Evolutionary conservation across 495 filamentous ascomycete genomes (phyloP), one percentile per base, ranked within the genome.

Genomic region (Talaromyces trachyspermus): DNA sequence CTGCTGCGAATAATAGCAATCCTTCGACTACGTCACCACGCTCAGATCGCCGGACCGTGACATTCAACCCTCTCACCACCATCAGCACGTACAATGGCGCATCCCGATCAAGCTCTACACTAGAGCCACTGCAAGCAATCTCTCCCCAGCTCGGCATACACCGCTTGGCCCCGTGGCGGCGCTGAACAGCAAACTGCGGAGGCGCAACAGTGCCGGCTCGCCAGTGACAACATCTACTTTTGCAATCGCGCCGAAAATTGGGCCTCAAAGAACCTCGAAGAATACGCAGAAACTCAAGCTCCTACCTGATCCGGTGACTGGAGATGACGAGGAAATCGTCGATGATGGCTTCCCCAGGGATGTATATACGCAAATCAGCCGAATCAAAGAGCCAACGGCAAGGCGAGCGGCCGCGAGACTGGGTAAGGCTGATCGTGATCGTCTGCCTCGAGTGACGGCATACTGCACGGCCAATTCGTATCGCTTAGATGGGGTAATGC

Each of bases 241-340:
- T 7, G 59, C 73, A 6, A 51, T 71, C 3, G 66, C 76, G 5
- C 69, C 83, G 8, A 98, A 98, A 69, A 90, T 96, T 44, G 92
- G 92, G 3, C 89, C 94, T 6, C 92, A 97, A 55, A 70, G 92
- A 61, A 97, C 90, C 35, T 95, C 89, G 23, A 92, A 95, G 62
- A 95, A 85, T 47, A 86, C 88, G 1, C 88, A 97, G 70, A 98
- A 98, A 65, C 75, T 98, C 43, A 98, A 98, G 65, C 75, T 97
- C 12, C 69, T 98, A 8, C 92, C 92, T 3, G 88, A 91, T 56
- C 89, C 94, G 2, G 87, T 91, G 33, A 77, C 86, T 8, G 83
- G 81, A 2, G 87, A 88, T 22, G 86, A 87, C 36, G 49, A 49
- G 15, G 66, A 67, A 20, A 24, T 33, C 19, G 27, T 49, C 26